Evolutionary conservation across 768 basidiomycete species (phyloP), one percentile per base, ranked within the genome.

Genomic region (Gloeophyllum trabeum): DNA sequence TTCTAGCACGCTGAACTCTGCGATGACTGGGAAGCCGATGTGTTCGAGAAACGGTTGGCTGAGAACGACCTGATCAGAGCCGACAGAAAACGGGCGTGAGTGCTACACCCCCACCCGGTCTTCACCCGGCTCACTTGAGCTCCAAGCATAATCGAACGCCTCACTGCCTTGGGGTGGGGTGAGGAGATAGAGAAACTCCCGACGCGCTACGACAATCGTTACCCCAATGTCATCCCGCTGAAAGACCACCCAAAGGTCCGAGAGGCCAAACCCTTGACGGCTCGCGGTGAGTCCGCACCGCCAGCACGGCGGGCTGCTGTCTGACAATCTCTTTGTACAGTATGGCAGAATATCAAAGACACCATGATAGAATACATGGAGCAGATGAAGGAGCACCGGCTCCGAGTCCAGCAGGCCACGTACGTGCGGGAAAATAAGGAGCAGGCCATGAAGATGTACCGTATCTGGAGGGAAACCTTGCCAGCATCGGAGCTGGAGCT

Each of bases 321-420:
- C 36, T 37, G 36, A 37, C 36, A n/a, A 21, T 21, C 10, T 37
- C 36, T 7, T 37, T 30, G 41, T n/a, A 10, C 25, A 46, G 46
- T 39, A 3, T 46, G 45, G 45, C 22, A 47, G 23, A 42, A 28
- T 3, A 46, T 46, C 21, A 28, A 47, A 24, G 23, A 20, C 6
- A 21, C 39, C 6, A 47, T 46, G 46, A 16, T 13, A 41, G 30
- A 28, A 18, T 46, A 18, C 24, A 46, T 46, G 45, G 37, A 46
- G 10, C 18, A 46, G 20, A 47, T 46, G 45, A 46, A 46, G 6
- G 24, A 22, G 18, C 46, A 40, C 14, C 46, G 46, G 20, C 21
- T 46, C n/a, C 14, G 10, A 25, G 36, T 24, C 32, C 35, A 46
- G 46, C 36, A 32, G 16, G 16, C 10, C 10, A 16, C 10, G 28